phyloP scores from a whole-genome alignment of 2,329 filamentous ascomycete species.

The Orbilia blumenaviensis region DNA sequence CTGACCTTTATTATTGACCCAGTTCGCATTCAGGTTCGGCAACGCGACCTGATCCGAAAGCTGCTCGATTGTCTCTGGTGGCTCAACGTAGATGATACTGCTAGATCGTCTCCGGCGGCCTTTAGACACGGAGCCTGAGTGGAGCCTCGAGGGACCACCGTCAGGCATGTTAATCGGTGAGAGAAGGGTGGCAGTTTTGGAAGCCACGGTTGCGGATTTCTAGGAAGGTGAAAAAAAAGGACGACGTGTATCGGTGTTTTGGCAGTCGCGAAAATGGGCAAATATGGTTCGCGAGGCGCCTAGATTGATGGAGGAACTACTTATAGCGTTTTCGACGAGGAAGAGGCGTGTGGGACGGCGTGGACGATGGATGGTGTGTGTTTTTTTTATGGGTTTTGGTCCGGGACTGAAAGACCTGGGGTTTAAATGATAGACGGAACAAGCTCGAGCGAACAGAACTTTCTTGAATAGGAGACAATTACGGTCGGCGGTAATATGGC shows the following conservation, averaged over 20 bases:
- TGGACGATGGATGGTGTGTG: neutral
- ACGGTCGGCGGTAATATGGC: conserved; percentile 17
- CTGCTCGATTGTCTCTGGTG: conserved; percentile 94
- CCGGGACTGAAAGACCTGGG: neutral
- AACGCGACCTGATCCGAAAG: conserved; percentile 94
- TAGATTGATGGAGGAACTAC: neutral
- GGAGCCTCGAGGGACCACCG: conserved; percentile 52
- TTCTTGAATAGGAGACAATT: neutral
- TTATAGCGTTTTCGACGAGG: conserved; percentile 2
- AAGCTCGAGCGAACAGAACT: conserved; percentile 5
- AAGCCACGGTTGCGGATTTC: conserved; percentile 53
- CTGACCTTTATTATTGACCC: conserved; percentile 98
- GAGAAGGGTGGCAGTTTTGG: conserved; percentile 55
- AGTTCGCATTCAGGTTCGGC: conserved; percentile 96
- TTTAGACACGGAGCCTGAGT: conserved; percentile 63
- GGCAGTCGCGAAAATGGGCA: conserved; percentile 3
- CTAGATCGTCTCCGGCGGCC: conserved; percentile 91
- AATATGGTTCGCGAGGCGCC: neutral
- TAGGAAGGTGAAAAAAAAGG: conserved; percentile 19
- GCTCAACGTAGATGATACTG: conserved; percentile 98
- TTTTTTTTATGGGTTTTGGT: no score
- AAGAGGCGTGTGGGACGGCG: neutral
- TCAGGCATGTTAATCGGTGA: conserved; percentile 52
- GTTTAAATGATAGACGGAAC: conserved; percentile 45
- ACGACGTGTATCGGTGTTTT: conserved; percentile 31